phyloP scores from a whole-genome alignment of 768 basidiomycete genomes.

The Cystobasidium onofrii region DNA sequence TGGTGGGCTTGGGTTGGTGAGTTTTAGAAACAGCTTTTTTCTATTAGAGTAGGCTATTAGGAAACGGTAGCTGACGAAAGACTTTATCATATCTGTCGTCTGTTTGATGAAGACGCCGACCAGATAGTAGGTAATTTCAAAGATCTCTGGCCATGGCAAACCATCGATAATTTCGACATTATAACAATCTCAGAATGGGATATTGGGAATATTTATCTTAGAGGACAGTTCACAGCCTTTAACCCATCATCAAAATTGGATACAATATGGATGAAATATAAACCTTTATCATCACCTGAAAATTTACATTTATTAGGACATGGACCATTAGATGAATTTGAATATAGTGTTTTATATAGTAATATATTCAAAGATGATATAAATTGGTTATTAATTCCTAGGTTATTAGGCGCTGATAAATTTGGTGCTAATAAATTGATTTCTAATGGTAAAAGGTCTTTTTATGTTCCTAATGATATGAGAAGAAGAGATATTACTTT shows the following conservation, averaged over 20 bases:
- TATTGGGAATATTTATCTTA: not conserved
- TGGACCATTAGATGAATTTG: not conserved
- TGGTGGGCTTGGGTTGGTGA: conserved; percentile 27
- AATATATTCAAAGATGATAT: not conserved
- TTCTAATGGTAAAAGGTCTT: not conserved
- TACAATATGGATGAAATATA: conserved; percentile 7
- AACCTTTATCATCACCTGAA: conserved; percentile 1
- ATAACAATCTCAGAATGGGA: not conserved
- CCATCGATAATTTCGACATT: conserved; percentile 18
- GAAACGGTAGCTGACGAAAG: no score
- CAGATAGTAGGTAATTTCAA: conserved; percentile 22
- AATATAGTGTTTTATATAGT: conserved; percentile 7
- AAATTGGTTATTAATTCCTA: conserved; percentile 2
- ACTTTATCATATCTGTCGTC: no score
- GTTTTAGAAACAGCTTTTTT: no score
- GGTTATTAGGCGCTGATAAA: not conserved
- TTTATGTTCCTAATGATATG: conserved; percentile 24
- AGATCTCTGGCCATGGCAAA: conserved; percentile 11
- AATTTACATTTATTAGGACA: not conserved
- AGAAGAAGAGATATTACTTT: not conserved
- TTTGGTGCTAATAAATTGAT: conserved; percentile 20
- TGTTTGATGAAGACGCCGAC: not conserved
- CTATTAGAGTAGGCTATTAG: no score
- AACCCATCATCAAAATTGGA: not conserved
- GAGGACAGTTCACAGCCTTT: conserved; percentile 23